phyloP scores from a whole-genome alignment of 208 protist species.

The Blastocrithidia nonstop region DNA sequence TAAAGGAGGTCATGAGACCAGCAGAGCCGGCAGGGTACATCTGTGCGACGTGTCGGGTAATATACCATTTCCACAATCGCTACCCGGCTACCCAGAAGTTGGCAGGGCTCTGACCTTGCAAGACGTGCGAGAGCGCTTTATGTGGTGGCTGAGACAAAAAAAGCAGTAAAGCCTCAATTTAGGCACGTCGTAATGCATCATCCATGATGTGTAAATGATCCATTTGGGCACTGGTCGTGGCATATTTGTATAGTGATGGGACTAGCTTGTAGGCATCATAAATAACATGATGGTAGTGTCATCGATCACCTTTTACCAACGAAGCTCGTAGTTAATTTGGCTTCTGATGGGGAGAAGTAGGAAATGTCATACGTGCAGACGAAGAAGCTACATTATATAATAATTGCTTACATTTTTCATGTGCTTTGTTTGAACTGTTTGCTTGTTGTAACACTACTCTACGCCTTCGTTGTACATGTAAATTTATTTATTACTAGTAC shows the following conservation, averaged over 20 bases:
- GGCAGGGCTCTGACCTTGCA: slow-evolving; percentile 42
- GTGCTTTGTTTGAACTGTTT: no score
- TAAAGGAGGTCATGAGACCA: slow-evolving; percentile 84
- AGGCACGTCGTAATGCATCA: slow-evolving; percentile 55
- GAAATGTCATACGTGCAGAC: not conserved
- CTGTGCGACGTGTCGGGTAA: slow-evolving; percentile 47
- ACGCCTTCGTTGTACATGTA: no score
- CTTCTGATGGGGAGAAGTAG: not conserved
- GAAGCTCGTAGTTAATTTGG: not conserved
- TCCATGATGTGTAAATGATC: slow-evolving; percentile 66
- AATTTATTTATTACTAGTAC: no score
- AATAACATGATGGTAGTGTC: no score
- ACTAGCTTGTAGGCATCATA: slow-evolving; percentile 9
- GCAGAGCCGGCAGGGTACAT: slow-evolving; percentile 55
- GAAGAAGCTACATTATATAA: not conserved
- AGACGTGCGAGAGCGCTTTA: slow-evolving; percentile 47
- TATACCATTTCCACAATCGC: slow-evolving; percentile 66
- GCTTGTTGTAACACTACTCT: no score
- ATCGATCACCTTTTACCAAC: slow-evolving; percentile 6
- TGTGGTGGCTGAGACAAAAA: slow-evolving; percentile 52
- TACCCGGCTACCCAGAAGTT: slow-evolving; percentile 74
- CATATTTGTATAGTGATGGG: slow-evolving; percentile 36
- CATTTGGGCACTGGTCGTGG: slow-evolving; percentile 17
- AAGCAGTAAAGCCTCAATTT: slow-evolving; percentile 60
- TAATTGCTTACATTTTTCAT: no score